Conservation (phyloP, 306 rosid species). For the Quercus cerris region DNA sequence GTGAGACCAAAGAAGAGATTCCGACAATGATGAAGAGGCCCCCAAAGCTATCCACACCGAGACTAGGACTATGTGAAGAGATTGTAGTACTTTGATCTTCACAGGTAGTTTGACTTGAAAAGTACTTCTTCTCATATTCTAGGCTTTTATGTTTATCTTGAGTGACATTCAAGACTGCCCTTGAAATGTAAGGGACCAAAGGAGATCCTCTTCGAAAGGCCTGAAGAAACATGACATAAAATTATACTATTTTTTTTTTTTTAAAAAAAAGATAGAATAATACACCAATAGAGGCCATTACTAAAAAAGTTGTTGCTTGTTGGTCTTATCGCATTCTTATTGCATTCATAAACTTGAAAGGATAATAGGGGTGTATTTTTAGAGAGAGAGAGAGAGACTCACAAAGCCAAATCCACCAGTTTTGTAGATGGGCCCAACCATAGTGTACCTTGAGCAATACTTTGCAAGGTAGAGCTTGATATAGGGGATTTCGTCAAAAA, state of each 20-base stretch:
- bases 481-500: constrained; percentile 37
- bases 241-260: background rate
- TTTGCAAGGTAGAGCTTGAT: constrained; percentile 30
- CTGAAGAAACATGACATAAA: background rate
- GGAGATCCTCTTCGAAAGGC: constrained; percentile 40
- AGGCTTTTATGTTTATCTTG: constrained; percentile 17
- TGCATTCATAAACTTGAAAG: no score
- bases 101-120: background rate
- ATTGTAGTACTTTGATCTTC: constrained; percentile 11
- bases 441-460: constrained; percentile 24
- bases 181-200: constrained; percentile 34
- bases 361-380: no score
- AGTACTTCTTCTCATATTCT: constrained; percentile 11
- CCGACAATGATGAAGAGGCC: constrained; percentile 43
- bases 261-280: background rate
- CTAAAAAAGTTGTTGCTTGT: no score
- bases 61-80: constrained; percentile 14
- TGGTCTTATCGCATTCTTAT: no score
- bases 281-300: no score
- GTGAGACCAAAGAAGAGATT: constrained; percentile 10
- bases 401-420: constrained; percentile 47
- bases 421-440: constrained; percentile 47
- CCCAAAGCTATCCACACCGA: constrained; percentile 30
- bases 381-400: background rate
- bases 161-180: constrained; percentile 41